Evolutionary conservation across 2,329 filamentous ascomycete species (phyloP), one percentile per base, ranked within the genome.

Genomic region (Scorias spongiosa): DNA sequence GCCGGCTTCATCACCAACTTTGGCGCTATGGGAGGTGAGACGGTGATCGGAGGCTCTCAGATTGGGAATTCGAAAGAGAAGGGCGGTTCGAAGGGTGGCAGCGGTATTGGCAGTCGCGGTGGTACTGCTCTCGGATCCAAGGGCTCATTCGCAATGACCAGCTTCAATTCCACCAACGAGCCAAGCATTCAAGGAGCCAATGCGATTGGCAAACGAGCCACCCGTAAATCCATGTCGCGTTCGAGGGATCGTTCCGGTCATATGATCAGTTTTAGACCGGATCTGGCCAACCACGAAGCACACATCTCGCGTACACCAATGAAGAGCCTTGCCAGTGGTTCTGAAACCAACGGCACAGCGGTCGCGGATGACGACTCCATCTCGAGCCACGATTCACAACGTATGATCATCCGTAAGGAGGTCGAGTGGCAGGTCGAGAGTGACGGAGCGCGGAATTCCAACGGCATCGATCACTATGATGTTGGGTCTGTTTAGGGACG

Each of bases 21-120:
- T 15, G 48, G 51, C 32, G 48, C 50, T 11, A 52, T 52, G 44
- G 47, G 46, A 12, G 43, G 42, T 8, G 49, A 48, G 3, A 36
- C 32, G 11, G 32, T 36, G 12, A 36, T 36, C 3, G 32, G 32
- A 0, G 44, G 44, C 40, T 45, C 44, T 12, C 44, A 45, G 18
- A 37, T 45, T 18, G 44, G 44, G 26, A 42, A 40, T 40, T 42
- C 40, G 2, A 15, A 30, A 37, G 28, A 38, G 14, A 39, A 36
- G 29, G n/a, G 34, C 40, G 34, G 30, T 12, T 36, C 32, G 32
- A 36, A 36, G 32, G 15, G 32, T 15, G 15, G 15, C 32, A 36
- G 32, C 15, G 32, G 32, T 12, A 36, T 12, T 36, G 32, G 32
- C 15, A 36, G 32, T 15, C 32, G 32, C 15, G 32, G 12, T 9